phyloP scores from a whole-genome alignment of 2,329 filamentous ascomycete species.

The Coniella vitis region DNA sequence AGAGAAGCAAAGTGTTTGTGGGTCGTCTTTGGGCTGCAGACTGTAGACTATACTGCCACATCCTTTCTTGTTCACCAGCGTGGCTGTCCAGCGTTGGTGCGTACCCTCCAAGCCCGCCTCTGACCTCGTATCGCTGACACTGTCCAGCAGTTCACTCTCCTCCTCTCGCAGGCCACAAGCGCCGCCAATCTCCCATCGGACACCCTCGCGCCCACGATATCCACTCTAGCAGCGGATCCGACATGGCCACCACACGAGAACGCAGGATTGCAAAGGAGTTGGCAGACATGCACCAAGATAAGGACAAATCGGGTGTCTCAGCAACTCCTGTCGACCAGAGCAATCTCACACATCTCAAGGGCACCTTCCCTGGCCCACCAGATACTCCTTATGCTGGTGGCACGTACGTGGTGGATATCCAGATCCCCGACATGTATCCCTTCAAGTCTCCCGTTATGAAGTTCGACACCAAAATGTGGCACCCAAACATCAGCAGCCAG shows the following conservation, averaged over 20 bases:
- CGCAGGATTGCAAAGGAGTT: slow-evolving; percentile 70
- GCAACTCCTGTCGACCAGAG: slow-evolving; percentile 58
- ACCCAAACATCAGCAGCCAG: slow-evolving; percentile 92
- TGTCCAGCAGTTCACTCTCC: no score
- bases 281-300: slow-evolving; percentile 66
- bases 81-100: no score
- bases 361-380: slow-evolving; percentile 77
- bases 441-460: slow-evolving; percentile 89
- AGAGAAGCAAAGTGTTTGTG: no score
- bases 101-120: no score
- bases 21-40: no score
- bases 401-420: slow-evolving; percentile 74
- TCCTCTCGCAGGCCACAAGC: no score
- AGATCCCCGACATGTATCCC: slow-evolving; percentile 82
- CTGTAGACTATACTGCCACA: no score
- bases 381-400: slow-evolving; percentile 92
- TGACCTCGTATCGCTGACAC: no score
- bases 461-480: slow-evolving; percentile 92
- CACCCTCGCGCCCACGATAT: no score
- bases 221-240: neutral
- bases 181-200: no score
- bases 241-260: slow-evolving; percentile 45
- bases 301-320: slow-evolving; percentile 64
- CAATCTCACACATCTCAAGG: slow-evolving; percentile 75
- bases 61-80: no score